Percentiles rank a stretch among this genome's conserved stretches.
These are phyloP conservation scores for Saitozyma podzolica DNA, from an alignment of 768 basidiomycete genomes.

Conservation along the genomic window DNA sequence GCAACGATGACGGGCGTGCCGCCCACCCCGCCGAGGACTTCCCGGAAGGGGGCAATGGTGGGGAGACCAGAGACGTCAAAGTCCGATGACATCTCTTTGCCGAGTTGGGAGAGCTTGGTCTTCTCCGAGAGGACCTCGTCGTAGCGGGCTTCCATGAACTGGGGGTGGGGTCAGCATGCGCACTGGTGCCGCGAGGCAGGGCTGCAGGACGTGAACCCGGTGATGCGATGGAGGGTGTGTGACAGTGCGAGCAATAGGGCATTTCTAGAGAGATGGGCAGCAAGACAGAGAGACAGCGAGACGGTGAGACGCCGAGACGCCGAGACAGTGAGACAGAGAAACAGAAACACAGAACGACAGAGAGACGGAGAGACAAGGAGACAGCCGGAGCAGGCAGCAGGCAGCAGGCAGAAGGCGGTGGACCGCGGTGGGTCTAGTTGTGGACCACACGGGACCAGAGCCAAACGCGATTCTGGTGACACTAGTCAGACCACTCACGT, in stretches of 20 bases:
- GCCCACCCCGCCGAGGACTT: background rate
- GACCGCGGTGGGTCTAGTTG: too few species aligned
- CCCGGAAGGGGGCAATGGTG: constrained; percentile 2
- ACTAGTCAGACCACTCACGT: constrained; percentile 3
- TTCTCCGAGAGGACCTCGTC: constrained; percentile 15
- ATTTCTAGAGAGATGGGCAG: too few species aligned
- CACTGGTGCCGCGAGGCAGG: background rate
- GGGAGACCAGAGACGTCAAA: constrained; percentile 11
- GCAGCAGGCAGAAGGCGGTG: too few species aligned
- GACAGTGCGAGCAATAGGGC: background rate
- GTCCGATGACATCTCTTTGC: constrained; percentile 15
- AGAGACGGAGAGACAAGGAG: too few species aligned
- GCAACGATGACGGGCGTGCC: constrained; percentile 16
- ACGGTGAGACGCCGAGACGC: too few species aligned
- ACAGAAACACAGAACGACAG: too few species aligned
- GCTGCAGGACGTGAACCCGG: background rate
- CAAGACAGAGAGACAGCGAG: too few species aligned
- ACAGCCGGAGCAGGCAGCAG: too few species aligned
- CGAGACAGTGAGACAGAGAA: too few species aligned
- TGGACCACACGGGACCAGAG: too few species aligned
- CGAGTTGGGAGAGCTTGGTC: constrained; percentile 12
- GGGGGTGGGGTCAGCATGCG: background rate
- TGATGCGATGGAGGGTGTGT: background rate
- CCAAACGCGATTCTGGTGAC: background rate
- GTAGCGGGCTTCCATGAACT: constrained; percentile 19